These are phyloP conservation scores for Clarireedia paspali DNA, from an alignment of 2,329 filamentous ascomycete species.

Conservation along the genomic window DNA sequence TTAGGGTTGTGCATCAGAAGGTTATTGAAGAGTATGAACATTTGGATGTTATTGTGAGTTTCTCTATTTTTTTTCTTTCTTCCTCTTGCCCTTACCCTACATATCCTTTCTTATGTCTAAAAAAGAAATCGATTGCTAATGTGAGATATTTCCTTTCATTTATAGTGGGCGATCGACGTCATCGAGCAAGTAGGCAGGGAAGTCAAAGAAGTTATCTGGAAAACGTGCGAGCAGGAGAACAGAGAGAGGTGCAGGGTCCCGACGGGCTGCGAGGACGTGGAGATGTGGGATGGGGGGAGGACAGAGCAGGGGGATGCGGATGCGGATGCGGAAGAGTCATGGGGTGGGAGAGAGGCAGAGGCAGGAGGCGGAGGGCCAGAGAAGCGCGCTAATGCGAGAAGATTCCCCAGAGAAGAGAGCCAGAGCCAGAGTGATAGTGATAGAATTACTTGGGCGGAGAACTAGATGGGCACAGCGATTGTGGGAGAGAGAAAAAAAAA, in stretches of 20 bases:
- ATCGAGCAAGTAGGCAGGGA: slow-evolving; percentile 77
- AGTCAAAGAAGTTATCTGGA: slow-evolving; percentile 76
- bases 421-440: slow-evolving; percentile 5
- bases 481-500: neutral
- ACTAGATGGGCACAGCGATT: neutral
- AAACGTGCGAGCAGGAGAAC: slow-evolving; percentile 45
- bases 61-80: neutral
- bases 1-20: slow-evolving; percentile 72
- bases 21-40: slow-evolving; percentile 86
- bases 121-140: neutral
- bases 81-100: too few species aligned
- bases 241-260: slow-evolving; percentile 23
- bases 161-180: slow-evolving; percentile 75
- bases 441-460: neutral
- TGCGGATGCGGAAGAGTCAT: neutral
- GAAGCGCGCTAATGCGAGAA: too few species aligned
- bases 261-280: slow-evolving; percentile 25
- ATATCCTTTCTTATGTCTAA: neutral
- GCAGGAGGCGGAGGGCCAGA: slow-evolving; percentile 7
- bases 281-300: slow-evolving; percentile 17
- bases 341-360: neutral
- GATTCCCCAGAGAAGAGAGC: neutral
- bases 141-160: neutral
- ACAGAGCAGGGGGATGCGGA: neutral
- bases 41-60: slow-evolving; percentile 64